phyloP scores from a whole-genome alignment of 1,284 basidiomycete genomes.

The Meripilus lineatus region DNA sequence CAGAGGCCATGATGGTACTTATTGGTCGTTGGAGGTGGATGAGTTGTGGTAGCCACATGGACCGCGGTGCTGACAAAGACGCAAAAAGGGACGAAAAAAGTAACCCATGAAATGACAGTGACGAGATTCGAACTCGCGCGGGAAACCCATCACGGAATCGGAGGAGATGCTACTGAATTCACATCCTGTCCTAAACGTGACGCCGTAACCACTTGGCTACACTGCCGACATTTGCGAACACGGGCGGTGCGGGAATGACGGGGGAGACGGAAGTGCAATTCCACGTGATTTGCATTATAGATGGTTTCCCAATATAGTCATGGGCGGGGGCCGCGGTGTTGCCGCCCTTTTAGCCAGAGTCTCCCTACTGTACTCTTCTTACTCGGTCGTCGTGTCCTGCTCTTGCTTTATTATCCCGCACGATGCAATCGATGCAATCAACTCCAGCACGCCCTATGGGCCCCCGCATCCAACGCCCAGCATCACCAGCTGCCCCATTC shows the following conservation, averaged over 20 bases:
- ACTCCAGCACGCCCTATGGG: constrained; percentile 46
- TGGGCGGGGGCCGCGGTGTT: background rate
- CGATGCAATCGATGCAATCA: constrained; percentile 33
- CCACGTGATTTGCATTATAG: too few species aligned
- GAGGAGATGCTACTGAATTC: constrained; percentile 14
- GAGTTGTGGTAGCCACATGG: background rate
- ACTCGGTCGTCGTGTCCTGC: background rate
- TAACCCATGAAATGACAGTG: constrained; percentile 38
- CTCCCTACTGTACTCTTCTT: background rate
- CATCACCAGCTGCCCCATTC: constrained; percentile 42
- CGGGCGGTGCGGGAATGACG: too few species aligned
- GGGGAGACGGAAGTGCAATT: too few species aligned
- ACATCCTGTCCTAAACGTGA: constrained; percentile 62
- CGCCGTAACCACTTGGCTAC: constrained; percentile 62
- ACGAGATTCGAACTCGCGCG: constrained; percentile 62
- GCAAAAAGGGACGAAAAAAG: background rate
- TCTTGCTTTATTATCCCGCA: constrained; percentile 7
- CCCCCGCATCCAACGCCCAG: constrained; percentile 45
- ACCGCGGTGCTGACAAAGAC: background rate
- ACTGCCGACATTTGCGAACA: constrained; percentile 32
- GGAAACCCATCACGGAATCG: constrained; percentile 53
- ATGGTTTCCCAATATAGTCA: background rate
- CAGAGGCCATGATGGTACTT: constrained; percentile 13
- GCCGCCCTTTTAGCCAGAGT: background rate
- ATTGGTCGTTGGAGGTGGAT: background rate